phyloP scores from a whole-genome alignment of 495 filamentous ascomycete genomes.

The Penicillium soppii region DNA sequence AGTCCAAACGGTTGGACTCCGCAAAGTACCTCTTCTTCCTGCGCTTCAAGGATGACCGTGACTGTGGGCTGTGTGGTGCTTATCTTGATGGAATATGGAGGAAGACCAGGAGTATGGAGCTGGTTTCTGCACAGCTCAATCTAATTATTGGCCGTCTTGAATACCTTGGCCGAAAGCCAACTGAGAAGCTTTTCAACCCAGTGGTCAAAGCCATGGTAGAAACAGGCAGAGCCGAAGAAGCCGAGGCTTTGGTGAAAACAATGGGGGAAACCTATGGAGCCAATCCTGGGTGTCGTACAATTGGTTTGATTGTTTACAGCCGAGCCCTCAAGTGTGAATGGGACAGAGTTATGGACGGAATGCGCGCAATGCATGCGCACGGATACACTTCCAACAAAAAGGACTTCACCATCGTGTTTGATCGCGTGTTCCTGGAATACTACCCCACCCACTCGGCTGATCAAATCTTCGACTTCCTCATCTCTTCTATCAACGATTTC shows the following conservation, averaged over 20 bases:
- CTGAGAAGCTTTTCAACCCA: slow-evolving; percentile 44
- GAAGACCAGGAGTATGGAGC: slow-evolving; percentile 41
- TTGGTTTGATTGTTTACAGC: slow-evolving; percentile 37
- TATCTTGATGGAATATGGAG: slow-evolving; percentile 45
- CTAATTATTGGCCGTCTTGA: slow-evolving; percentile 28
- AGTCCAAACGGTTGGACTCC: slow-evolving; percentile 36
- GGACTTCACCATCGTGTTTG: slow-evolving; percentile 35
- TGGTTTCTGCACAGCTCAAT: slow-evolving; percentile 34
- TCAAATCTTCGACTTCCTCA: slow-evolving; percentile 36
- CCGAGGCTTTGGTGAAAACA: slow-evolving; percentile 34
- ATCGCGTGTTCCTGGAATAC: slow-evolving; percentile 47
- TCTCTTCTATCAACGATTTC: slow-evolving; percentile 34
- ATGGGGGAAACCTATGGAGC: slow-evolving; percentile 33
- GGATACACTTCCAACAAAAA: slow-evolving; percentile 28
- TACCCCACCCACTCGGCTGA: slow-evolving; percentile 35
- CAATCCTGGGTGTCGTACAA: slow-evolving; percentile 36
- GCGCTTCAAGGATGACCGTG: slow-evolving; percentile 30
- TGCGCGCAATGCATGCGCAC: slow-evolving; percentile 39
- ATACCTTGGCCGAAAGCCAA: slow-evolving; percentile 27
- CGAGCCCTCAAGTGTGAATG: slow-evolving; percentile 42
- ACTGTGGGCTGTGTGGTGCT: slow-evolving; percentile 38
- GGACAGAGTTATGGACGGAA: slow-evolving; percentile 36
- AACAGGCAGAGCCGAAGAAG: slow-evolving; percentile 36
- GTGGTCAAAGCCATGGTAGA: slow-evolving; percentile 42
- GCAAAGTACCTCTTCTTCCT: slow-evolving; percentile 38